Evolutionary conservation across 495 filamentous ascomycete species (phyloP).

Genomic region (Neurospora sp.): DNA sequence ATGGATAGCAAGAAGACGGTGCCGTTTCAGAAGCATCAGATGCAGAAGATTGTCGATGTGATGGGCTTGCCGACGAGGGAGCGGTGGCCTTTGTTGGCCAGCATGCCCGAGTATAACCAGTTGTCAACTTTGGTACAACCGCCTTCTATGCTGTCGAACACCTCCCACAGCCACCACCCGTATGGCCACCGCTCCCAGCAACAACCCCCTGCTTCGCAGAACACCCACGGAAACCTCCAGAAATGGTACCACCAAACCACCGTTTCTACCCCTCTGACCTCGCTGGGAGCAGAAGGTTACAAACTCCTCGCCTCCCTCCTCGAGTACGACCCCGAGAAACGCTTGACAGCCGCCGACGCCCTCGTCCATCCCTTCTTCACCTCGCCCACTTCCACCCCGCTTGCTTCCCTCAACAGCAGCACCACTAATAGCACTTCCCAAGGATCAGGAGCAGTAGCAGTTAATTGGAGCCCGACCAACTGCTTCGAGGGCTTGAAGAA

Average conservation of each 20-base stretch:
- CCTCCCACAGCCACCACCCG: slow-evolving; percentile 32
- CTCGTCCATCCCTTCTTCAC: slow-evolving; percentile 82
- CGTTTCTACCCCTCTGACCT: slow-evolving; percentile 28
- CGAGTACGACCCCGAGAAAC: slow-evolving; percentile 85
- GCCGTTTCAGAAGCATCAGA: slow-evolving; percentile 94
- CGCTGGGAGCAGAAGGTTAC: slow-evolving; percentile 66
- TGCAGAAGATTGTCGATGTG: slow-evolving; percentile 97
- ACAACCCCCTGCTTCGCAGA: not conserved
- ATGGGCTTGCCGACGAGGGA: slow-evolving; percentile 85
- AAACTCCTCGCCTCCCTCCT: slow-evolving; percentile 71
- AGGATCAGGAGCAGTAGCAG: slow-evolving; percentile 6
- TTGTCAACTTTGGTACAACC: slow-evolving; percentile 49
- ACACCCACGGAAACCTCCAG: slow-evolving; percentile 32
- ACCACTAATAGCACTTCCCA: not conserved
- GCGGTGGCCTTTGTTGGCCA: slow-evolving; percentile 69
- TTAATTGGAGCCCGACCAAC: slow-evolving; percentile 56
- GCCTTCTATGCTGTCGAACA: slow-evolving; percentile 19
- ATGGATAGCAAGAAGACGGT: slow-evolving; percentile 97
- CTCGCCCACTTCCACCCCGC: slow-evolving; percentile 10
- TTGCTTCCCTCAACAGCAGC: not conserved
- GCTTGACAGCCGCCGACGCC: slow-evolving; percentile 75
- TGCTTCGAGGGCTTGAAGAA: slow-evolving; percentile 84
- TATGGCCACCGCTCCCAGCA: slow-evolving; percentile 43
- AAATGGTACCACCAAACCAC: slow-evolving; percentile 49
- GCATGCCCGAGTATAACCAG: slow-evolving; percentile 74